phyloP scores from a whole-genome alignment of 805 yeast genomes.

The Cyberlindnera xishuangbannaensis region DNA sequence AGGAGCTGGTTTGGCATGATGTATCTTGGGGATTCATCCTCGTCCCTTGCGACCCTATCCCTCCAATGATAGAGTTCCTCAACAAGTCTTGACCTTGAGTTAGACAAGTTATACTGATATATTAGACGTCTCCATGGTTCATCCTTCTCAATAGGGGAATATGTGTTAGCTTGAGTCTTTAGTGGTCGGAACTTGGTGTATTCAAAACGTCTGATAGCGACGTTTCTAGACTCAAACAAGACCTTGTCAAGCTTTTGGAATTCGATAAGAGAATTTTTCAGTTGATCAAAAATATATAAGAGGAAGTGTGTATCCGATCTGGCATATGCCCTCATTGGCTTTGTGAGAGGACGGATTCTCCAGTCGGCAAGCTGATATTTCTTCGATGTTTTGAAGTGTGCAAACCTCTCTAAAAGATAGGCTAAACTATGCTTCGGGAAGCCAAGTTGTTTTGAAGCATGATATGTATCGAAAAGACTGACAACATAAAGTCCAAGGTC shows the following conservation, averaged over 20 bases:
- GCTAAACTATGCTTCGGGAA: constrained; percentile 83
- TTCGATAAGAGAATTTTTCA: constrained; percentile 57
- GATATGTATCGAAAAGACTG: constrained; percentile 85
- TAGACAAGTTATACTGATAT: constrained; percentile 58
- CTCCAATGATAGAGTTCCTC: constrained; percentile 75
- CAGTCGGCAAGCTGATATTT: constrained; percentile 96
- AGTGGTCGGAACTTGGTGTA: constrained; percentile 58
- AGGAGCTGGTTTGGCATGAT: constrained; percentile 79
- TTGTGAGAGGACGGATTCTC: constrained; percentile 81
- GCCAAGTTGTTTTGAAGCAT: constrained; percentile 77
- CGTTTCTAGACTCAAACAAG: constrained; percentile 67
- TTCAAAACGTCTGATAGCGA: constrained; percentile 78
- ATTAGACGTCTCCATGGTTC: constrained; percentile 67
- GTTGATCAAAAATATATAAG: constrained; percentile 68
- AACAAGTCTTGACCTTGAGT: constrained; percentile 47
- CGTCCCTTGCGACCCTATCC: constrained; percentile 63
- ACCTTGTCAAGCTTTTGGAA: constrained; percentile 52
- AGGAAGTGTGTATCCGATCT: constrained; percentile 93
- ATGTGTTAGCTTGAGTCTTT: constrained; percentile 28
- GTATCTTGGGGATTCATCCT: constrained; percentile 81
- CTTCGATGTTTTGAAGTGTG: constrained; percentile 82
- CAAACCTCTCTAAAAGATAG: constrained; percentile 71
- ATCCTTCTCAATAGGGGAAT: constrained; percentile 44
- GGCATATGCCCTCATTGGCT: constrained; percentile 78
- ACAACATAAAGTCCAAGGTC: constrained; percentile 91